Conservation (phyloP, 768 basidiomycete species). For the Coprinopsis sp. region DNA sequence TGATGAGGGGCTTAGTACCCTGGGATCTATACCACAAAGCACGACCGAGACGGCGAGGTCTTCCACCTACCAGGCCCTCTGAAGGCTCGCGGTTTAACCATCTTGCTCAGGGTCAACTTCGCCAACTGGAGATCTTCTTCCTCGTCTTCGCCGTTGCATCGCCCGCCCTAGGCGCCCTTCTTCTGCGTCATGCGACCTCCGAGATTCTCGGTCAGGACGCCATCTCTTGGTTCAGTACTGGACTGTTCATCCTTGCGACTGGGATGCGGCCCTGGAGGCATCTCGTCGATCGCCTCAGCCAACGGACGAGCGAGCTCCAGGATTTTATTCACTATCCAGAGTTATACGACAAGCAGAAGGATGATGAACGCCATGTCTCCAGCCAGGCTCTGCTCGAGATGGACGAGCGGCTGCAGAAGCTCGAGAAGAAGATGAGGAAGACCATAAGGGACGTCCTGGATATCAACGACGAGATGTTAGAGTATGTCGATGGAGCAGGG, state of each 20-base stretch:
- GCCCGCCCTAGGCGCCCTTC: constrained; percentile 62
- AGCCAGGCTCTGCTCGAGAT: constrained; percentile 18
- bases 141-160: constrained; percentile 56
- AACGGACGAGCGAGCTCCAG: constrained; percentile 63
- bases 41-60: constrained; percentile 40
- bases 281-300: constrained; percentile 54
- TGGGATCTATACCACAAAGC: constrained; percentile 61
- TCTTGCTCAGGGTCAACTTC: constrained; percentile 57
- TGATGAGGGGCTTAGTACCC: constrained; percentile 40
- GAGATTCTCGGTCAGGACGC: constrained; percentile 50
- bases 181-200: constrained; percentile 57
- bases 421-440: constrained; percentile 45
- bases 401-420: constrained; percentile 35
- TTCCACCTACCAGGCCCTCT: constrained; percentile 26
- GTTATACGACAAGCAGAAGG: too few species aligned
- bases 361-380: too few species aligned
- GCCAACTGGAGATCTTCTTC: constrained; percentile 56
- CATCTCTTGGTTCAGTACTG: constrained; percentile 79
- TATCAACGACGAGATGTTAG: constrained; percentile 50
- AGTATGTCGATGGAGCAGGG: constrained; percentile 53
- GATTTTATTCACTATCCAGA: constrained; percentile 58
- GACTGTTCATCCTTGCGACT: constrained; percentile 74
- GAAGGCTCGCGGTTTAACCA: constrained; percentile 33
- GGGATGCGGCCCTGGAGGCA: constrained; percentile 79
- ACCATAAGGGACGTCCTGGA: constrained; percentile 37